Evolutionary conservation across 129 eudicot species (phyloP).

Genomic region (Saussurea involucrata): DNA sequence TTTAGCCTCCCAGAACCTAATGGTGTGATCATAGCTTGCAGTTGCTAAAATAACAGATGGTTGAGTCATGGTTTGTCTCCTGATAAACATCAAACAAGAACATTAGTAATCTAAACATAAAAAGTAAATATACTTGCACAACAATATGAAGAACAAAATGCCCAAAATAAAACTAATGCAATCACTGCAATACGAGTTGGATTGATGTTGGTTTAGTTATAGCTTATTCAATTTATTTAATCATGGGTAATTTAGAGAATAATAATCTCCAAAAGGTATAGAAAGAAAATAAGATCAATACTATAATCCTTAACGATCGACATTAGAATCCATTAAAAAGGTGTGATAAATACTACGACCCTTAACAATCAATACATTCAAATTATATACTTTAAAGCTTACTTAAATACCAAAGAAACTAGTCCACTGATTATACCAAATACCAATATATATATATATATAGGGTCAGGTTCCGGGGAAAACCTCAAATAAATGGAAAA

Average conservation of each 20-base stretch:
- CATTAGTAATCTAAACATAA: neutral
- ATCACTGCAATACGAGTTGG: neutral
- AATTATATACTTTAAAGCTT: neutral
- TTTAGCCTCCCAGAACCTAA: constrained; percentile 95
- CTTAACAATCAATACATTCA: neutral
- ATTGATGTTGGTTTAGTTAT: neutral
- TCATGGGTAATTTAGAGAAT: neutral
- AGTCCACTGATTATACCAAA: neutral
- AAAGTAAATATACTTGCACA: neutral
- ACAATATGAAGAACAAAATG: neutral
- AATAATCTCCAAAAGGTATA: neutral
- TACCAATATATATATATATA: too few species aligned
- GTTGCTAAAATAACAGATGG: constrained; percentile 93
- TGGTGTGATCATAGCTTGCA: constrained; percentile 98
- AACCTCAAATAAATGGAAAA: too few species aligned
- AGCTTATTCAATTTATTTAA: neutral
- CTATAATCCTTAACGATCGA: neutral
- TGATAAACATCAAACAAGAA: constrained; percentile 6
- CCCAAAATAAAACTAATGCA: neutral
- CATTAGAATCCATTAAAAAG: neutral
- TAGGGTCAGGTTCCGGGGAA: too few species aligned
- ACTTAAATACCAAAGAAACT: neutral
- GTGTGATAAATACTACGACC: neutral
- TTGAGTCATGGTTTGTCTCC: constrained; percentile 57
- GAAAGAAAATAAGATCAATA: neutral